Evolutionary conservation across 768 basidiomycete genomes (phyloP).

Genomic region (Leccinum ochraceum): DNA sequence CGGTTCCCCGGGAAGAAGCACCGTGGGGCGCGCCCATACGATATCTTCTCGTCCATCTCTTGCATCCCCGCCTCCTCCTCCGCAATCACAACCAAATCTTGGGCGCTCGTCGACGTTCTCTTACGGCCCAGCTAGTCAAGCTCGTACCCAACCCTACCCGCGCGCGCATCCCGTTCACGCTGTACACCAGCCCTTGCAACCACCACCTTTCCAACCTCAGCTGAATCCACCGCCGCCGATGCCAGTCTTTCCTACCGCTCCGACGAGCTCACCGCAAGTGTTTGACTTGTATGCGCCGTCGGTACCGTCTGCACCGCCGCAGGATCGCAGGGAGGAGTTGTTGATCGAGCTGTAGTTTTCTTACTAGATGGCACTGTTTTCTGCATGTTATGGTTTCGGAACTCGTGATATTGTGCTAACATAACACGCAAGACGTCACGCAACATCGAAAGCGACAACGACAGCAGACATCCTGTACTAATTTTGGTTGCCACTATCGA

Average conservation of each 20-base stretch:
- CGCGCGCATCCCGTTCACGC: slow-evolving; percentile 7
- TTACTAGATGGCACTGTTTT: background rate
- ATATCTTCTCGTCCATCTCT: slow-evolving; percentile 24
- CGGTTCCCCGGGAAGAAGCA: slow-evolving; percentile 17
- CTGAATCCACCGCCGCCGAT: slow-evolving; percentile 40
- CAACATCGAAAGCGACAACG: no score
- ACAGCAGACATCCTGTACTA: no score
- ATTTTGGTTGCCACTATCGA: no score
- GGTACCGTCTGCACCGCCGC: slow-evolving; percentile 45
- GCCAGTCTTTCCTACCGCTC: slow-evolving; percentile 66
- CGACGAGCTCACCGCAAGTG: slow-evolving; percentile 56
- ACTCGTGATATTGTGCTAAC: no score
- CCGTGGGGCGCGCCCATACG: slow-evolving; percentile 32
- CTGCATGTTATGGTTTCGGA: no score
- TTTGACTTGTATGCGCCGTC: slow-evolving; percentile 52
- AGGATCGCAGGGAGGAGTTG: slow-evolving; percentile 64
- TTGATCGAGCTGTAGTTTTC: slow-evolving; percentile 42
- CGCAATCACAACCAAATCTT: slow-evolving; percentile 21
- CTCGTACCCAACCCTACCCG: slow-evolving; percentile 8
- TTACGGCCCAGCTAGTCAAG: slow-evolving; percentile 13
- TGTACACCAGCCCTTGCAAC: slow-evolving; percentile 11
- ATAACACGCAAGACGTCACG: background rate
- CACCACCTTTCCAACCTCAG: slow-evolving; percentile 18
- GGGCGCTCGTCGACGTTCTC: slow-evolving; percentile 26
- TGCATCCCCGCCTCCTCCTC: slow-evolving; percentile 13